Conservation (phyloP, 2,329 filamentous ascomycete genomes). For the Colletotrichum siamense region DNA sequence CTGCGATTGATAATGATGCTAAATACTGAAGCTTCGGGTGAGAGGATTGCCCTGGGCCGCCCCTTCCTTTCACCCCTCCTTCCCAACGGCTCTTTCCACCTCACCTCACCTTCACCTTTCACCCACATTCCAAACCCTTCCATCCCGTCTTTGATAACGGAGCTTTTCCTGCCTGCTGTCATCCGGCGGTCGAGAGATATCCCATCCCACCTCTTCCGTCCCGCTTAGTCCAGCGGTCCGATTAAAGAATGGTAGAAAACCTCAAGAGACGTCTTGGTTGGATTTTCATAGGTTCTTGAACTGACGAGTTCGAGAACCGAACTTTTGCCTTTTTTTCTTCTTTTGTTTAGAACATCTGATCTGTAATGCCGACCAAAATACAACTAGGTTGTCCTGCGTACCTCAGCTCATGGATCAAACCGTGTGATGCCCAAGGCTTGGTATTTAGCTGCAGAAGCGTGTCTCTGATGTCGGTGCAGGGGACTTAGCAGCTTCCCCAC, state of each 20-base stretch:
- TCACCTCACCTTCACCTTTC: neutral
- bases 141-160: neutral
- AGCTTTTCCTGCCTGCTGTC: neutral
- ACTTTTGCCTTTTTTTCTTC: neutral
- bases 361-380: accelerated
- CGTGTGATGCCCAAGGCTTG: neutral
- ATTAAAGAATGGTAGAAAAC: neutral
- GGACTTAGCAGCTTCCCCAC: neutral
- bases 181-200: neutral
- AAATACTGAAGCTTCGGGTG: neutral
- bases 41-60: neutral
- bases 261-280: neutral
- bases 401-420: neutral
- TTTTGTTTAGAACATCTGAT: neutral
- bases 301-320: neutral
- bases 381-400: neutral
- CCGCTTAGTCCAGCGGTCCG: neutral
- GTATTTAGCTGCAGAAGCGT: neutral
- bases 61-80: neutral
- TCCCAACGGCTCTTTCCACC: neutral
- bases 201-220: neutral
- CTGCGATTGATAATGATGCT: neutral
- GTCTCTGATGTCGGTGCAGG: neutral
- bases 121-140: neutral
- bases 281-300: neutral